Conservation (phyloP, 225 moss, liverwort and hornwort species). For the Polytrichum commune region DNA sequence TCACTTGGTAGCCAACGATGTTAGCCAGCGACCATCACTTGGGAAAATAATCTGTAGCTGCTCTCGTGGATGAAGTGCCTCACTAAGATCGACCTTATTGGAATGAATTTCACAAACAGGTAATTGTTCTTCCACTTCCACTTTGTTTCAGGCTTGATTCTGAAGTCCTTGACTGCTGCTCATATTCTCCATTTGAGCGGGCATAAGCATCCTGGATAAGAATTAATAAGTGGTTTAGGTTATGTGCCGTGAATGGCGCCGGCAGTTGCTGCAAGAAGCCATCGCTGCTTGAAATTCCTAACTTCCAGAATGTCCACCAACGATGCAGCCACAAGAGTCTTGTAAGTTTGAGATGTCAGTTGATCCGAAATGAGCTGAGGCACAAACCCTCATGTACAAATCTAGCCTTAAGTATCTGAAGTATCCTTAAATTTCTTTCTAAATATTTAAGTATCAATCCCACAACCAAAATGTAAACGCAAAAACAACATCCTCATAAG, state of each 20-base stretch:
- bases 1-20: too few species aligned
- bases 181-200: conserved; percentile 49
- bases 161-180: conserved; percentile 33
- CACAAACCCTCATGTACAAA: too few species aligned
- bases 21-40: conserved; percentile 74
- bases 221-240: conserved; percentile 78
- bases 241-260: conserved; percentile 75
- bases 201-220: conserved; percentile 82
- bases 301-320: conserved; percentile 73
- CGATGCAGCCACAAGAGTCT: conserved; percentile 71
- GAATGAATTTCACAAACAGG: conserved; percentile 61
- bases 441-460: too few species aligned
- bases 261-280: conserved; percentile 61
- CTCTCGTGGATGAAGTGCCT: conserved; percentile 63
- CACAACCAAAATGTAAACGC: too few species aligned
- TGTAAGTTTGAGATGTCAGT: conserved; percentile 62
- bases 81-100: conserved; percentile 56
- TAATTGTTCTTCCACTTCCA: conserved; percentile 25
- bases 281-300: conserved; percentile 62
- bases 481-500: too few species aligned
- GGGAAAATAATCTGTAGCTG: conserved; percentile 80
- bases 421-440: too few species aligned
- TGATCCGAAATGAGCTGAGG: conserved; percentile 44
- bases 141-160: conserved; percentile 22
- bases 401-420: too few species aligned